Base-by-base conservation (phyloP, 2,329 filamentous ascomycete genomes). In the Colletotrichum sojae region DNA sequence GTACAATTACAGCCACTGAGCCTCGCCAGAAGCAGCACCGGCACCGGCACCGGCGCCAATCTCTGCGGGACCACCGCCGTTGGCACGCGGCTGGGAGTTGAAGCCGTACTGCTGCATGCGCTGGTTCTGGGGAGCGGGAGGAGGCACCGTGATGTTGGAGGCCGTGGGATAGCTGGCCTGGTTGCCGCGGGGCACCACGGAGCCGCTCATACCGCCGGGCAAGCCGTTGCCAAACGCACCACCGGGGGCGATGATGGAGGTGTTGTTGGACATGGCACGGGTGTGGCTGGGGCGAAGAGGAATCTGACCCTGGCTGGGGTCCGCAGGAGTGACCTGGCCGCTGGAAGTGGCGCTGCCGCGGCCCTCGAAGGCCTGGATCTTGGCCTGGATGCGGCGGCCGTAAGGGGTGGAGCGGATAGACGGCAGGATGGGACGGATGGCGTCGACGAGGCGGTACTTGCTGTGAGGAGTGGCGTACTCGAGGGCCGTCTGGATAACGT, bases 401-500 rank as follows among this genome's bases (percentile, higher is more conserved):
- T 98, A 96, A 4, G 96, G 95, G 49, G 95, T 98, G 75, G 93
- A 91, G 72, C 95, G 94, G 72, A 98, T 97, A 49, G 89, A 86
- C 4, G 94, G 92, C 46, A 98, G 84, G 71, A 97, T 91, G 1
- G 95, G 94, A 46, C 94, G 93, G 75, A 98, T 94, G 43, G 88
- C 86, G 70, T 98, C 94, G 53, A 97, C 91, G 51, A 99, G 86
- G 54, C 89, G 89, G 67, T 86, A 83, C 82, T 95, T 94, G 78
- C 90, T 91, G 36, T 90, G 86, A 6, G 88, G 86, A 63, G 94
- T 93, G 13, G 93, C 89, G 76, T 94, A 95, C 75, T 97, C 95
- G 73, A 97, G 88, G 31, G 96, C 95, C 46, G 96, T 99, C 85
- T 99, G 96, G 46, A 99, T 93, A 72, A 99, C 96, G 76, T 99